A percentile compares a stretch with the other conserved stretches of the same genome.
These are phyloP conservation scores for Leccinum disarticulatum DNA, from an alignment of 768 basidiomycete species.

Conservation along the genomic window DNA sequence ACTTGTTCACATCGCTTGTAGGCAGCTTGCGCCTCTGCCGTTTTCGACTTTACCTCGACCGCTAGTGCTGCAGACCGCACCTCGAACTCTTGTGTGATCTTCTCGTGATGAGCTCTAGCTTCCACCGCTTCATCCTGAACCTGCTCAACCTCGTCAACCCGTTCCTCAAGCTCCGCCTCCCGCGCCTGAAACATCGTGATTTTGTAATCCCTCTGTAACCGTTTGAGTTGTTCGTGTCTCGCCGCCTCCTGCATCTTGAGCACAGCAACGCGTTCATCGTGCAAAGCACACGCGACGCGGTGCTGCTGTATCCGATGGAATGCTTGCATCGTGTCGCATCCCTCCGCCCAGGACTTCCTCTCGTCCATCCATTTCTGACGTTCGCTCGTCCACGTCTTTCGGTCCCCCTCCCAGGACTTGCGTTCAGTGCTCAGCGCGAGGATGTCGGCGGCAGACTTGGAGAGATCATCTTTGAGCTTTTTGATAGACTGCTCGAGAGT, in stretches of 20 bases:
- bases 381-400: slow-evolving; percentile 24
- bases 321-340: slow-evolving; percentile 60
- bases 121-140: slow-evolving; percentile 34
- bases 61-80: slow-evolving; percentile 35
- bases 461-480: slow-evolving; percentile 51
- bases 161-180: slow-evolving; percentile 59
- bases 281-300: slow-evolving; percentile 51
- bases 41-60: slow-evolving; percentile 40
- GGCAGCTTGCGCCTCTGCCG: slow-evolving; percentile 39
- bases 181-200: slow-evolving; percentile 66
- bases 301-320: slow-evolving; percentile 67
- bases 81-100: slow-evolving; percentile 28
- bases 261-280: slow-evolving; percentile 50
- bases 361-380: slow-evolving; percentile 50
- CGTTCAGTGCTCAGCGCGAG: slow-evolving; percentile 44
- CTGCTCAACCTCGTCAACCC: slow-evolving; percentile 53
- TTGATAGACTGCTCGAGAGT: slow-evolving; percentile 61
- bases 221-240: slow-evolving; percentile 56
- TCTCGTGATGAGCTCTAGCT: slow-evolving; percentile 23
- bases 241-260: slow-evolving; percentile 54
- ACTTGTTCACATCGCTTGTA: slow-evolving; percentile 45
- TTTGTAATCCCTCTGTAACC: slow-evolving; percentile 63
- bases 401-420: slow-evolving; percentile 26
- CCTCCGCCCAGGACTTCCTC: slow-evolving; percentile 57
- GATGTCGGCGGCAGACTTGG: slow-evolving; percentile 29